Conservation (phyloP, 108 stramenopile genomes). For the Pseudonitzschia pungens region DNA sequence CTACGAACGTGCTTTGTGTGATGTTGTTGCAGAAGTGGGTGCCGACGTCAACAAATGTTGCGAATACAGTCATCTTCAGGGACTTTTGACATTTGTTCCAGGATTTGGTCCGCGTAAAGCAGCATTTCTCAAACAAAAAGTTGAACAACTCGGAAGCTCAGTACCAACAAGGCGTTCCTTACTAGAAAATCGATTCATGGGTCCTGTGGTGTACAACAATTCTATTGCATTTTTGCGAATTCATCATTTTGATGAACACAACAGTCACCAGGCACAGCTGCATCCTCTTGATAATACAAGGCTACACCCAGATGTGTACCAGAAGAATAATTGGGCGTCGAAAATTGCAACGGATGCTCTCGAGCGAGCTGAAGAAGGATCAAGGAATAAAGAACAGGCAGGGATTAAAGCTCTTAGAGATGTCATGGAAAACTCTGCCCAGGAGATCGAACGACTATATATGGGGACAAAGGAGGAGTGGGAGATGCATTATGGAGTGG, state of each 20-base stretch:
- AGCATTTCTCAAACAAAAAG: constrained; percentile 75
- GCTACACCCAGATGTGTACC: constrained; percentile 88
- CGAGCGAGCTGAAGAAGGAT: constrained; percentile 57
- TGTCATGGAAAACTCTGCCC: constrained; percentile 78
- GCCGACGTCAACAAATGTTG: constrained; percentile 85
- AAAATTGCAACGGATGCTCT: constrained; percentile 88
- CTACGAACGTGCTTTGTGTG: constrained; percentile 82
- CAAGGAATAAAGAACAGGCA: constrained; percentile 46
- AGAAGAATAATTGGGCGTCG: constrained; percentile 78
- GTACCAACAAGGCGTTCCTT: constrained; percentile 63
- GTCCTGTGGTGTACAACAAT: constrained; percentile 90
- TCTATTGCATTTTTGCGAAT: constrained; percentile 87
- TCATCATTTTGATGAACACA: constrained; percentile 42
- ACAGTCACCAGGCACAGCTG: constrained; percentile 32
- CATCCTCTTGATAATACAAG: constrained; percentile 90
- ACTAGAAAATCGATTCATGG: constrained; percentile 68
- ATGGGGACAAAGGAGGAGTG: constrained; percentile 79
- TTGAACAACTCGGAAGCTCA: constrained; percentile 65
- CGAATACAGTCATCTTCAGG: constrained; percentile 69
- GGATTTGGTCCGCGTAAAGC: constrained; percentile 95
- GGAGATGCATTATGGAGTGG: constrained; percentile 66
- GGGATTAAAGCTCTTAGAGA: constrained; percentile 72
- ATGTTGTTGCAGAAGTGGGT: constrained; percentile 85
- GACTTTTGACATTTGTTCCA: constrained; percentile 87
- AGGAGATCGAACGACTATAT: constrained; percentile 74